These are phyloP conservation scores for Mycena crocata DNA, from an alignment of 768 basidiomycete genomes.

Conservation along the genomic window DNA sequence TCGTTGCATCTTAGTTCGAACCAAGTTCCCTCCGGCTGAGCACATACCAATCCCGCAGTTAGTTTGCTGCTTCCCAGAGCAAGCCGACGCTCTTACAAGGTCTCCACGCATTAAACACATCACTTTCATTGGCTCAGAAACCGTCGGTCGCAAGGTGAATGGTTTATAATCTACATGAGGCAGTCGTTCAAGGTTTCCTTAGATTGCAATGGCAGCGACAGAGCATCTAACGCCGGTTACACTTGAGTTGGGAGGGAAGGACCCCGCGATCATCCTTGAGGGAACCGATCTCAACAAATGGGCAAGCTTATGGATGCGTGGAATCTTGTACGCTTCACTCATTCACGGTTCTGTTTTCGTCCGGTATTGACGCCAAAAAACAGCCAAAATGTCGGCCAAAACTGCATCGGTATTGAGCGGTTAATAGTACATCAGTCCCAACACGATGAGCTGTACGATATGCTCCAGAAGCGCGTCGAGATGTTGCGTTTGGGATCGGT, in stretches of 20 bases:
- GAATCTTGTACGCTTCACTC: slow-evolving; percentile 78
- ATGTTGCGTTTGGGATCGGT: slow-evolving; percentile 86
- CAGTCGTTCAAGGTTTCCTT: not conserved
- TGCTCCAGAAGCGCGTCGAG: slow-evolving; percentile 70
- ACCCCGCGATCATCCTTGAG: slow-evolving; percentile 91
- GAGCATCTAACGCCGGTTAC: slow-evolving; percentile 91
- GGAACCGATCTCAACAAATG: slow-evolving; percentile 86
- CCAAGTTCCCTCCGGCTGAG: not conserved
- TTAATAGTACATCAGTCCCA: slow-evolving; percentile 86
- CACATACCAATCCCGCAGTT: slow-evolving; percentile 54
- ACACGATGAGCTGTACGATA: slow-evolving; percentile 78
- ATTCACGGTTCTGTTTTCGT: not conserved
- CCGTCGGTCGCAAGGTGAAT: slow-evolving; percentile 78
- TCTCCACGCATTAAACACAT: slow-evolving; percentile 90
- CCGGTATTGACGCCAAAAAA: not conserved
- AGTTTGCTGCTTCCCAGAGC: slow-evolving; percentile 89
- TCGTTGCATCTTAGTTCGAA: slow-evolving; percentile 21
- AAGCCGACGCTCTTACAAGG: slow-evolving; percentile 84
- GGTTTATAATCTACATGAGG: not conserved
- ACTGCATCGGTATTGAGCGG: slow-evolving; percentile 97
- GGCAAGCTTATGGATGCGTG: slow-evolving; percentile 88
- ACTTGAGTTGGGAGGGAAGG: slow-evolving; percentile 95
- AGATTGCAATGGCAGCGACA: slow-evolving; percentile 88
- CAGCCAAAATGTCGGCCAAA: slow-evolving; percentile 94
- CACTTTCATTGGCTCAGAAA: slow-evolving; percentile 91